phyloP scores from a whole-genome alignment of 108 stramenopile species.

The Cyclotella atomus region DNA sequence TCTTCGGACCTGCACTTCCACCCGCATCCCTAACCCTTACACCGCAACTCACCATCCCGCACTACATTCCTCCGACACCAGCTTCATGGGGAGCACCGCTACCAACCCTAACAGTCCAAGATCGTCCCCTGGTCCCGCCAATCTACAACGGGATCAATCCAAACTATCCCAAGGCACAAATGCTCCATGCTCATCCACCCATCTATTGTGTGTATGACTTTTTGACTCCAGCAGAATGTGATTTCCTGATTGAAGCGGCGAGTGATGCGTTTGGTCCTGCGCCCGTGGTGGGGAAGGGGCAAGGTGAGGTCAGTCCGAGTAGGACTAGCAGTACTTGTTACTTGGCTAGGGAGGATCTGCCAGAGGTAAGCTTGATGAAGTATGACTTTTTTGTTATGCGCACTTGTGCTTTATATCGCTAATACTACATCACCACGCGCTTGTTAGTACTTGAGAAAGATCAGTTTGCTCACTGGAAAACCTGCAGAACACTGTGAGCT shows the following conservation, averaged over 20 bases:
- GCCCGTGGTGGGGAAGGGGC: slow-evolving; percentile 84
- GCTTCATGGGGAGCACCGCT: slow-evolving; percentile 40
- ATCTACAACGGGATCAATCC: slow-evolving; percentile 91
- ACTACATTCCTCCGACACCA: slow-evolving; percentile 45
- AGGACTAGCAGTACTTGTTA: slow-evolving; percentile 87
- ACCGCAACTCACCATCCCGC: slow-evolving; percentile 34
- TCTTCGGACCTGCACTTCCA: not conserved
- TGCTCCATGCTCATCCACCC: slow-evolving; percentile 73
- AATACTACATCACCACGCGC: too few species aligned
- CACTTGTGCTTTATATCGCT: too few species aligned
- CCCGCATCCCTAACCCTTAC: not conserved
- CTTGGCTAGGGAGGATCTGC: slow-evolving; percentile 82
- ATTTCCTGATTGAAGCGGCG: slow-evolving; percentile 74
- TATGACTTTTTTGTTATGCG: too few species aligned
- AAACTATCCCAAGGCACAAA: slow-evolving; percentile 70
- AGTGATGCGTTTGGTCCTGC: slow-evolving; percentile 76
- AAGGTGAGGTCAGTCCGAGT: slow-evolving; percentile 77
- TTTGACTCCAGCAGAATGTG: slow-evolving; percentile 78
- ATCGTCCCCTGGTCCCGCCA: slow-evolving; percentile 68
- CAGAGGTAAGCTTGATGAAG: slow-evolving; percentile 48
- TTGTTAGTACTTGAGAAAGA: slow-evolving; percentile 75
- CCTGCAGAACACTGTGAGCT: slow-evolving; percentile 87
- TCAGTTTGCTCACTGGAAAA: slow-evolving; percentile 80
- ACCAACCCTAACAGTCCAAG: slow-evolving; percentile 63
- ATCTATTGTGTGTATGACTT: slow-evolving; percentile 81